Base-by-base conservation (phyloP, 2,329 filamentous ascomycete genomes). In the Pseudocercospora crystallina region DNA sequence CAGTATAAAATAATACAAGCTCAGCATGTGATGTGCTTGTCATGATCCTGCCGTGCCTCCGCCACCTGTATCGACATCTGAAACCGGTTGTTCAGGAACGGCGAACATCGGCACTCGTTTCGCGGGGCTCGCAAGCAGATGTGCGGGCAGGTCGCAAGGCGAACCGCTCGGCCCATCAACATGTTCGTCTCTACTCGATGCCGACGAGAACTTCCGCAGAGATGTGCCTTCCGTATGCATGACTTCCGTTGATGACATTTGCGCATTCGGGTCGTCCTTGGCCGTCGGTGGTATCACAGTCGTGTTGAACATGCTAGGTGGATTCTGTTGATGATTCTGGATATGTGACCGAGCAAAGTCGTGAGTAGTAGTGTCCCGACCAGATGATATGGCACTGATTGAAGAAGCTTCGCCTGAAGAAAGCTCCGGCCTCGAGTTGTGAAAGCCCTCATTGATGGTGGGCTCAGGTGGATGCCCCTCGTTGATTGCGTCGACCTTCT, bases 61-160 rank as follows among this genome's bases (percentile, higher is more conserved):
- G 10, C 47, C 57, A 12, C 54, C 51, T 11, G 48, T 53, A 41
- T 63, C 59, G 31, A 71, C 59, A 59, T 76, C 73, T 13, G 60
- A 59, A 5, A 75, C 61, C 2, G 73, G 69, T 33, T 74, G 69
- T 43, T 67, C 63, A 2, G 73, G 70, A n/a, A 75, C 43, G 5
- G 62, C 49, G 55, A 76, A 75, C 71, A 76, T 75, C 2, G 71
- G 68, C n/a, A 73, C 41, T 40, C 67, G 72, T 36, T 64, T 67
- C 5, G 69, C 54, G 2, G 54, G 52, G 5, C 56, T 61, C 32
- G 59, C 53, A 2, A 54, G 43, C 15, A 65, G 34, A 47, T 64
- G 61, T 17, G 60, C 51, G 2, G 62, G 61, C 13, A 65, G 35
- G 15, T 62, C 60, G 37, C 54, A 63, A 13, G 60, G 55, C 20